A percentile compares a stretch with the other conserved stretches of the same genome.
Conservation (phyloP, 2,329 filamentous ascomycete genomes). For the Diaporthe velutina region DNA sequence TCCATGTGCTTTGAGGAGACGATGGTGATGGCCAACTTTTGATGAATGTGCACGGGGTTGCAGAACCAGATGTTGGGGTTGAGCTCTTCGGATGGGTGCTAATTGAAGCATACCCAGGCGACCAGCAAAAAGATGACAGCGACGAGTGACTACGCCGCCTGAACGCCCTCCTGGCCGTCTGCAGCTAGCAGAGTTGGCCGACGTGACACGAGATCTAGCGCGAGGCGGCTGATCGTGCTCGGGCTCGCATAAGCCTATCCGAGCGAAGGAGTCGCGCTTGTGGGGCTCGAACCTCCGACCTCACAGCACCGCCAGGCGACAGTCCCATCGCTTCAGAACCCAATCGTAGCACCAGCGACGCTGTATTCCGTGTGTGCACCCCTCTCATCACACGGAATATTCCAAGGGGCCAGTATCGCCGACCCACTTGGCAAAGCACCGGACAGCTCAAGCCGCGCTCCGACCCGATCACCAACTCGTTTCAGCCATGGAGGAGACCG, state of each 20-base stretch:
- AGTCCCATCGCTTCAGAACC: background rate
- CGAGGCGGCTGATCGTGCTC: background rate
- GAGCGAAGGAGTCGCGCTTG: background rate
- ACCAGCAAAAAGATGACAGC: background rate
- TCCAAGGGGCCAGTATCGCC: background rate
- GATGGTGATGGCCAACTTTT: too few species aligned
- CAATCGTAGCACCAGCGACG: background rate
- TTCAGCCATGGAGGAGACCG: conserved; percentile 26
- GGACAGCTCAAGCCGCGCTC: too few species aligned
- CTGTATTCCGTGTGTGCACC: background rate
- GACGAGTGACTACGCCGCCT: background rate
- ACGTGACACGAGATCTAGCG: conserved; percentile 9
- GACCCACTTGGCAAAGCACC: too few species aligned
- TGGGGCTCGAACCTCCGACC: background rate
- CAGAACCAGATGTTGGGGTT: background rate
- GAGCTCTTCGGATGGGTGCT: too few species aligned
- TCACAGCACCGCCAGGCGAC: background rate
- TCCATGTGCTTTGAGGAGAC: background rate
- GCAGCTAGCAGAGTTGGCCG: background rate
- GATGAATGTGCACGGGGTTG: too few species aligned
- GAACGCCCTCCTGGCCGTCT: background rate
- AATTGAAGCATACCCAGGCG: background rate
- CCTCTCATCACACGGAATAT: too few species aligned
- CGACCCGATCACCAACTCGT: too few species aligned
- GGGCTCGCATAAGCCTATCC: conserved; percentile 33